Base-by-base conservation (phyloP, 306 rosid species). In the Canavalia gladiata region DNA sequence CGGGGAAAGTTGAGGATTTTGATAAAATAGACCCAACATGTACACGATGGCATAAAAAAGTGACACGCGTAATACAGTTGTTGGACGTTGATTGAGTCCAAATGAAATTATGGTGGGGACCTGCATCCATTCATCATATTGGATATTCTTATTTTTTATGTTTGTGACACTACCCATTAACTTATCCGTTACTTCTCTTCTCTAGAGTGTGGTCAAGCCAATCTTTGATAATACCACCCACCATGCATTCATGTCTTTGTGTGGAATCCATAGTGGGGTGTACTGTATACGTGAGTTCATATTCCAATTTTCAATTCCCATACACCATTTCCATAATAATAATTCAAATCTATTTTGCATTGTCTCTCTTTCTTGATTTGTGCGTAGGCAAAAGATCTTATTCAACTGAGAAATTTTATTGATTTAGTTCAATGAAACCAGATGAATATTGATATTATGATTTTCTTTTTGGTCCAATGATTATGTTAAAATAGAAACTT, bases 201-300 rank as follows among this genome's bases (percentile, higher is more conserved):
- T 18, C 25, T 18, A 18, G 54, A 8, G 68, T 56, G 51, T 72
- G 57, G 46, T 78, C 76, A 72, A 55, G 33, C 77, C 78, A 50
- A 72, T 74, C 76, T 68, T 67, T 82, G 72, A 86, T 78, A 73
- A 54, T 86, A 74, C 86, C 86, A 78, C 89, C 86, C 84, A 86
- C 72, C n/a, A 74, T 79, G 75, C 45, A n/a, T 66, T 72, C 71
- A 37, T 50, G 39, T 34, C 29, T 49, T 5, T 56, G 37, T 39
- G 56, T 8, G 51, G 13, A 8, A 8, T 4, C 8, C 0, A 18
- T 64, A 72, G 78, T 76, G 71, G 68, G 62, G 35, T 12, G 42
- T 70, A 30, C 77, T 78, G 25, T 82, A 7, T 67, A 11, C 70
- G 7, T 66, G 4, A 72, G 10, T 58, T 58, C 30, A 1, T 3